Conservation (phyloP, 164 flowering plant genomes). For the Macadamia tetraphylla region DNA sequence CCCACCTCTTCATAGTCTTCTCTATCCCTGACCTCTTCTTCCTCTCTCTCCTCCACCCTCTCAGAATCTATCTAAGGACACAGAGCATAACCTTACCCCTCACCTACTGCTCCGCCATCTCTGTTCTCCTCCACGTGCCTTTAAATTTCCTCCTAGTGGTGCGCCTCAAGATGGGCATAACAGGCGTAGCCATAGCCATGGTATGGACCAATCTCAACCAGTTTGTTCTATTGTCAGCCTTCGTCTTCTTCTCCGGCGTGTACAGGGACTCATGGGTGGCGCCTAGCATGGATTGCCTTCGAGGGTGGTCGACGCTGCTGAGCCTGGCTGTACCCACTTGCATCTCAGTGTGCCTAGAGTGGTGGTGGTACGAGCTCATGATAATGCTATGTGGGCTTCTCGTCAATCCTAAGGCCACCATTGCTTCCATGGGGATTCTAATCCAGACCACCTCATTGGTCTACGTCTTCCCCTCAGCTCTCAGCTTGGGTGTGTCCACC, state of each 20-base stretch:
- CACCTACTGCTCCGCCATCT: constrained; percentile 75
- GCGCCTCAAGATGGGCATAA: constrained; percentile 66
- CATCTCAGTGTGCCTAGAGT: constrained; percentile 81
- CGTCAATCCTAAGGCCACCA: constrained; percentile 67
- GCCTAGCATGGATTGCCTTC: constrained; percentile 69
- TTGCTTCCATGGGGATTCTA: constrained; percentile 92
- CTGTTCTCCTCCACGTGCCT: constrained; percentile 78
- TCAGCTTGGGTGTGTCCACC: constrained; percentile 83
- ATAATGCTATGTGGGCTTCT: constrained; percentile 80
- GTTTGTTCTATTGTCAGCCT: constrained; percentile 41
- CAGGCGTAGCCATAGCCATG: constrained; percentile 89
- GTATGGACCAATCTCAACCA: constrained; percentile 78
- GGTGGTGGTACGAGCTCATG: constrained; percentile 99
- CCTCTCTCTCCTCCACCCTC: constrained; percentile 86
- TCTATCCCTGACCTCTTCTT: constrained; percentile 90
- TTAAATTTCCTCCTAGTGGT: constrained; percentile 69
- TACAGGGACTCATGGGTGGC: constrained; percentile 72
- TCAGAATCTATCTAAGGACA: constrained; percentile 72
- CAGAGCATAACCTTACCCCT: constrained; percentile 76
- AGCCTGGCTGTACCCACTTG: constrained; percentile 79
- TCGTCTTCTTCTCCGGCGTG: constrained; percentile 63
- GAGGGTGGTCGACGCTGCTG: constrained; percentile 77
- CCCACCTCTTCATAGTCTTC: constrained; percentile 64
- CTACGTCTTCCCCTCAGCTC: constrained; percentile 82
- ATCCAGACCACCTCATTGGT: constrained; percentile 86